Evolutionary conservation across 2,329 filamentous ascomycete species (phyloP).

Genomic region (Basipetospora chlamydospora): DNA sequence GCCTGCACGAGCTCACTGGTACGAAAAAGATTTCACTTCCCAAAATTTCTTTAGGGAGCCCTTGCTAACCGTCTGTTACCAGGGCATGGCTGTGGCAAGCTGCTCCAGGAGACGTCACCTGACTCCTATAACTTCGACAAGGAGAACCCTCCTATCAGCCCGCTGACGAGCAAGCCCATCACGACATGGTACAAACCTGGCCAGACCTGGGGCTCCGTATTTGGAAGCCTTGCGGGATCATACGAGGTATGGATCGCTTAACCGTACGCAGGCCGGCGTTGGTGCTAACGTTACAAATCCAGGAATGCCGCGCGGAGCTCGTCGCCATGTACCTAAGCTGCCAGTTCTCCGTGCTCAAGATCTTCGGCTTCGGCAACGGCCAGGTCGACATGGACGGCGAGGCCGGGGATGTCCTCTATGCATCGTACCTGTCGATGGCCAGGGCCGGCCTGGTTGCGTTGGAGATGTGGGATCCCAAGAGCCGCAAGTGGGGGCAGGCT

Average conservation of each 20-base stretch:
- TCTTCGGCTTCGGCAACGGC: slow-evolving; percentile 83
- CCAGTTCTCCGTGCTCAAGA: slow-evolving; percentile 75
- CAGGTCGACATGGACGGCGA: slow-evolving; percentile 54
- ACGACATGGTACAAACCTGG: slow-evolving; percentile 86
- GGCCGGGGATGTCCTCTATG: slow-evolving; percentile 78
- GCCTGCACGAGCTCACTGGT: slow-evolving; percentile 70
- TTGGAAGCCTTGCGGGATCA: slow-evolving; percentile 71
- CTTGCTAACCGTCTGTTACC: too few relatives aligned
- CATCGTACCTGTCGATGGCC: slow-evolving; percentile 85
- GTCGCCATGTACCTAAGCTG: slow-evolving; percentile 86
- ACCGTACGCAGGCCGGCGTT: too few relatives aligned
- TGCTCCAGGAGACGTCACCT: slow-evolving; percentile 74
- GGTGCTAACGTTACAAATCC: not conserved
- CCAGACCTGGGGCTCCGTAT: slow-evolving; percentile 88
- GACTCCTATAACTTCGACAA: slow-evolving; percentile 82
- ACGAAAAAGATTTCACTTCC: too few relatives aligned
- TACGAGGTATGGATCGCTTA: slow-evolving; percentile 43
- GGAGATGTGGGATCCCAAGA: slow-evolving; percentile 90
- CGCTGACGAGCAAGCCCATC: slow-evolving; percentile 60
- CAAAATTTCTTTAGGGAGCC: too few relatives aligned
- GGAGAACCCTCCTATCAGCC: slow-evolving; percentile 66
- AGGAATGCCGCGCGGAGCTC: slow-evolving; percentile 67
- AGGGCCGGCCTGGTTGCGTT: slow-evolving; percentile 77
- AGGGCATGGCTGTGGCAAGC: slow-evolving; percentile 84
- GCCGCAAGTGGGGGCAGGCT: slow-evolving; percentile 79